Evolutionary conservation across 106 monocot species (phyloP).

Genomic region (Dendrobium catenatum): DNA sequence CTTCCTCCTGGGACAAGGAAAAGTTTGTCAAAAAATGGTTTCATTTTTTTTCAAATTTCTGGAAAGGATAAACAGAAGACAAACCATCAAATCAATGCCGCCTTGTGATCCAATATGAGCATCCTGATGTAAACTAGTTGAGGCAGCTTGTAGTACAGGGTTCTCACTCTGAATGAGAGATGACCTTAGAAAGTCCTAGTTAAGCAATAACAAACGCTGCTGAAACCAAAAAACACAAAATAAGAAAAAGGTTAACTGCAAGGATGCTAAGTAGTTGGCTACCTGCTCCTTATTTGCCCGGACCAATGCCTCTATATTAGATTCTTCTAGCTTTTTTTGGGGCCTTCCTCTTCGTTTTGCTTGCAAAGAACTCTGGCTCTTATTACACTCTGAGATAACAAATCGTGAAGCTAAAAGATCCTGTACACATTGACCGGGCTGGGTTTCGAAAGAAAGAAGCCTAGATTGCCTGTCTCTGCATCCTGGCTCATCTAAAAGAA

Average conservation of each 20-base stretch:
- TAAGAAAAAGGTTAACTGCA: background rate
- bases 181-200: slow-evolving; percentile 48
- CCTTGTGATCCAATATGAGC: slow-evolving; percentile 34
- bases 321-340: slow-evolving; percentile 31
- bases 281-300: slow-evolving; percentile 47
- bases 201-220: background rate
- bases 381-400: slow-evolving; percentile 26
- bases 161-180: slow-evolving; percentile 15
- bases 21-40: background rate
- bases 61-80: background rate
- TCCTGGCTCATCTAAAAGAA: slow-evolving; percentile 33
- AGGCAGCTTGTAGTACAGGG: slow-evolving; percentile 17
- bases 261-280: background rate
- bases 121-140: slow-evolving; percentile 24
- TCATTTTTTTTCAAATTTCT: background rate
- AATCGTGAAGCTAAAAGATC: slow-evolving; percentile 25
- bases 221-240: background rate
- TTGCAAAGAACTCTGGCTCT: slow-evolving; percentile 17
- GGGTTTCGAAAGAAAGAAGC: slow-evolving; percentile 32
- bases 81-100: slow-evolving; percentile 44
- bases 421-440: slow-evolving; percentile 29
- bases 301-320: slow-evolving; percentile 15
- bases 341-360: slow-evolving; percentile 43
- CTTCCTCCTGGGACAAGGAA: slow-evolving; percentile 29
- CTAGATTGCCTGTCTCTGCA: slow-evolving; percentile 28